phyloP scores from a whole-genome alignment of 176 grass and related monocot genomes.

The Poa pratensis region DNA sequence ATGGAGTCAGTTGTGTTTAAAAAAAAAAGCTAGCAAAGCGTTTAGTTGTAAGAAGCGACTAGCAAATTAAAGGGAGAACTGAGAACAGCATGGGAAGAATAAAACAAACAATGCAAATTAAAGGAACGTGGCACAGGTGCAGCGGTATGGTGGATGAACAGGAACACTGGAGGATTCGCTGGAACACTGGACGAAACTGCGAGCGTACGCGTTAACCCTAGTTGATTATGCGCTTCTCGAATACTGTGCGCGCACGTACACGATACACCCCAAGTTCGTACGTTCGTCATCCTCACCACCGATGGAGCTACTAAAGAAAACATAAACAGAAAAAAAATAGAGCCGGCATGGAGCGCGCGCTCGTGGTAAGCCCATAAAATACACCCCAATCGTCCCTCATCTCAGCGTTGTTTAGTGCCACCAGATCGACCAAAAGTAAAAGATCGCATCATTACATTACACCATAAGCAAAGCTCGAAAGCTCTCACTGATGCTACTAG shows the following conservation, averaged over 20 bases:
- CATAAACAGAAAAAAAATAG: background rate
- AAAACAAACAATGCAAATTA: too few species aligned
- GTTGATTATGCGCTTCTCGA: background rate
- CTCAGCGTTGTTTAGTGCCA: constrained; percentile 19
- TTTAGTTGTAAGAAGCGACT: too few species aligned
- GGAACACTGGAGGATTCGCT: background rate
- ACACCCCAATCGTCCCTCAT: background rate
- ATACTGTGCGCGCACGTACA: background rate
- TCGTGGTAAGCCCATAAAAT: background rate
- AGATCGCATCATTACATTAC: background rate
- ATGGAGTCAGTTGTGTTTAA: too few species aligned
- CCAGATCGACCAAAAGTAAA: background rate
- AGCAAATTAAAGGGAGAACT: too few species aligned
- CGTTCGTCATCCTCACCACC: too few species aligned
- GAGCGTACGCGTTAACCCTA: background rate
- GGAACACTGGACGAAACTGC: background rate
- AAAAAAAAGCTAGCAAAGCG: too few species aligned
- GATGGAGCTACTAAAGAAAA: background rate
- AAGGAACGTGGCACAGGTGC: too few species aligned
- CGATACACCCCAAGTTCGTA: too few species aligned
- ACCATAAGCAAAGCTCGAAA: background rate
- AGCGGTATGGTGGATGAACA: too few species aligned
- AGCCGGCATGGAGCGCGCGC: background rate
- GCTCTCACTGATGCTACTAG: background rate
- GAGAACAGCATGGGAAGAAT: too few species aligned